Evolutionary conservation across 768 basidiomycete species (phyloP).

Genomic region (Galerina marginata): DNA sequence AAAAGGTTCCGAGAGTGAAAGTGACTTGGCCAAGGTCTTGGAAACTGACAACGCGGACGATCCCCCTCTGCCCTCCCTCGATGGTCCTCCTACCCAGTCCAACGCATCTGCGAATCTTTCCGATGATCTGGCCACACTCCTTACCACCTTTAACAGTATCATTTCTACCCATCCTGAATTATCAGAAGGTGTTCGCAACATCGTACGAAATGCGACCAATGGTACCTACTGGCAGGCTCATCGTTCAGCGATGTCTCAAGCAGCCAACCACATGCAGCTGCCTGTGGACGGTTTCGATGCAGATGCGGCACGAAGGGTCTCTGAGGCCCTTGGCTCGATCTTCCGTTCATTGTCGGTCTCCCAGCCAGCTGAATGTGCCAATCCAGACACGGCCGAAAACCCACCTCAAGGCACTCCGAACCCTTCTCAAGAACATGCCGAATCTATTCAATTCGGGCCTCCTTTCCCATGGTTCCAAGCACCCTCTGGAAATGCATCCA

Average conservation of each 20-base stretch:
- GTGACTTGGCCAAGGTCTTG: neutral
- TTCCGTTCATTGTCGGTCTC: slow-evolving; percentile 56
- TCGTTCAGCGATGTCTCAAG: slow-evolving; percentile 61
- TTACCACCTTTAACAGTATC: slow-evolving; percentile 60
- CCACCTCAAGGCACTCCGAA: neutral
- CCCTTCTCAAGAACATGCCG: neutral
- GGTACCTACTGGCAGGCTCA: slow-evolving; percentile 76
- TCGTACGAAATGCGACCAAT: slow-evolving; percentile 62
- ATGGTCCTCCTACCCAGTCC: slow-evolving; percentile 41
- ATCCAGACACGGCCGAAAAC: slow-evolving; percentile 2
- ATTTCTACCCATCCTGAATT: slow-evolving; percentile 74
- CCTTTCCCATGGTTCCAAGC: slow-evolving; percentile 4
- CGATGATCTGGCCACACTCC: slow-evolving; percentile 66
- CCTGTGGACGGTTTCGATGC: slow-evolving; percentile 60
- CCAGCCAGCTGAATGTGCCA: neutral
- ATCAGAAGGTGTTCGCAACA: slow-evolving; percentile 67
- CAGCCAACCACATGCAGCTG: slow-evolving; percentile 59
- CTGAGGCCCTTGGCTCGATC: slow-evolving; percentile 65
- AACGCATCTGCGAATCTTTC: slow-evolving; percentile 52
- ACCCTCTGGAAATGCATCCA: neutral
- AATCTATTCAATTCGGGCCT: neutral
- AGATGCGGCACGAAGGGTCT: slow-evolving; percentile 67
- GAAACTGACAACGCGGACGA: slow-evolving; percentile 31
- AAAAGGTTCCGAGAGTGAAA: slow-evolving; percentile 4
- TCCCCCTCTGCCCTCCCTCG: slow-evolving; percentile 40